phyloP scores from a whole-genome alignment of 306 rosid species.

The Vicia sativa region DNA sequence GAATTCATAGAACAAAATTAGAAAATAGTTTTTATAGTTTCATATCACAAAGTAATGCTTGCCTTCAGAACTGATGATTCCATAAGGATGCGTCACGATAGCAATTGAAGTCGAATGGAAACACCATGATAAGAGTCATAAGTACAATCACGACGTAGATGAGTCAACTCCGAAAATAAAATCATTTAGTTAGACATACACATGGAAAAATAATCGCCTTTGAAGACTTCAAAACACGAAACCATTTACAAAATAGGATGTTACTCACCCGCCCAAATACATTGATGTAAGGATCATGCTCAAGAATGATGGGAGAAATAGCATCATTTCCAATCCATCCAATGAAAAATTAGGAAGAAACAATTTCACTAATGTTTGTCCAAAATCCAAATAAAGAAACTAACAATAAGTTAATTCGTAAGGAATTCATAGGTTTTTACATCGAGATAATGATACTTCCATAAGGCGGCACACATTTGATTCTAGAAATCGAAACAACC shows the following conservation, averaged over 20 bases:
- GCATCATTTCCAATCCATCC: conserved; percentile 98
- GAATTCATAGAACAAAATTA: conserved; percentile 16
- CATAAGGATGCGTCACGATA: conserved; percentile 89
- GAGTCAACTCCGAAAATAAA: no score
- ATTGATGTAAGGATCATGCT: no score
- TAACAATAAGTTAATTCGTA: background rate
- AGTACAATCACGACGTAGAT: conserved; percentile 71
- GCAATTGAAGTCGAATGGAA: conserved; percentile 84
- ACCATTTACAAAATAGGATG: no score
- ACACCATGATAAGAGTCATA: conserved; percentile 85
- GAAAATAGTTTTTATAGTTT: no score
- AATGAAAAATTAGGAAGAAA: conserved; percentile 50
- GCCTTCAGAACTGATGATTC: conserved; percentile 99
- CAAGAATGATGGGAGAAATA: conserved; percentile 87
- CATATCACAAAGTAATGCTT: conserved; percentile 46
- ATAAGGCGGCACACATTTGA: conserved; percentile 6
- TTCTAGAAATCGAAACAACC: conserved; percentile 19
- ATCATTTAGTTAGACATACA: no score
- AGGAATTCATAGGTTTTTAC: background rate
- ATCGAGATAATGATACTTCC: conserved; percentile 23
- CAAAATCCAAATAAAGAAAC: conserved; percentile 26
- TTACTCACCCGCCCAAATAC: no score
- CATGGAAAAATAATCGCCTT: no score
- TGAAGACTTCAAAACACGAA: no score
- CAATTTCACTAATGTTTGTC: conserved; percentile 27